Base-by-base conservation (phyloP, 768 basidiomycete genomes). In the Lactarius vividus region DNA sequence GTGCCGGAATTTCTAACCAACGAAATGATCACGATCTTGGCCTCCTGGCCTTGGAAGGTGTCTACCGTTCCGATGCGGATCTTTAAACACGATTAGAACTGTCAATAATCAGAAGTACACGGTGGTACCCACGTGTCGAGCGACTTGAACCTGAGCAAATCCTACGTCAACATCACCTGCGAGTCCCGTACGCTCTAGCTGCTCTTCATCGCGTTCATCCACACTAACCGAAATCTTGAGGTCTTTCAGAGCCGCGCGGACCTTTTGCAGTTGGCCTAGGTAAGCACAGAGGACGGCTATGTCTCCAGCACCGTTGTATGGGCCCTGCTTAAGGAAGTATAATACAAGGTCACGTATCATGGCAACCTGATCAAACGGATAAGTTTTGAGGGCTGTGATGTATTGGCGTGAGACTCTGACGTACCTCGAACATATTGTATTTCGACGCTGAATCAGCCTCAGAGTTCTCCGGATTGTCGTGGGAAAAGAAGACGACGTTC, bases 41-140 rank as follows among this genome's bases (percentile, higher is more conserved):
- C 86, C 77, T 90, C 89, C 64, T 88, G 85, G 3, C 89, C 91
- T 74, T 92, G 91, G 72, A 85, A 92, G 59, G 87, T 91, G 69
- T 93, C 90, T 2, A 92, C 83, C 0, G 90, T 92, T 8, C 91
- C 83, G 8, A 92, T 77, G 10, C 83, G 81, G 49, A 91, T 83
- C 88, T 90, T 59, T n/a, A 53, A 39, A 39, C 3, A 35, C 58
- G n/a, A 20, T 61, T 15, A 31, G 53, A 56, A 57, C 44, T 82
- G 8, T 18, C 31, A 46, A 10, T 10, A 4, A 9, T 44, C 15
- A 13, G 6, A 42, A 39, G 5, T 53, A 16, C 10, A 60, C 35
- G n/a, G 16, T 26, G 23, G 6, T 26, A 73, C 81, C 39, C 70
- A 88, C 88, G 52, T 82, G 78, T 69, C 77, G 81, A 1, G 84